A percentile compares a stretch with the other conserved stretches of the same genome.
These are phyloP conservation scores for Talaromyces trachyspermus DNA, from an alignment of 495 filamentous ascomycete species.

Conservation along the genomic window DNA sequence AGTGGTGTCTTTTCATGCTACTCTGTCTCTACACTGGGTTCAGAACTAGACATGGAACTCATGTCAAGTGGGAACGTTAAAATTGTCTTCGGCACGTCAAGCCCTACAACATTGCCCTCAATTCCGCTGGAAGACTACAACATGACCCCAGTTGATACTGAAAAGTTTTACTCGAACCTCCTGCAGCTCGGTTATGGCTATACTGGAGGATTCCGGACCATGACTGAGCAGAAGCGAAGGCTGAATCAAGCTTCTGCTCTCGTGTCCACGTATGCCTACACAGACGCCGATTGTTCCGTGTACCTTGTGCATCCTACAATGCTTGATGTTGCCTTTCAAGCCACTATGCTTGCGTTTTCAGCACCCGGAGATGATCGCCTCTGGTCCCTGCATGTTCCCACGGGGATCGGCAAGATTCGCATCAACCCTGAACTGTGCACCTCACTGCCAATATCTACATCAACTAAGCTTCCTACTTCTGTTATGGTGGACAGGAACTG, in stretches of 20 bases:
- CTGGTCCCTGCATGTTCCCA: slow-evolving; percentile 15
- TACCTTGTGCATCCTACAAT: slow-evolving; percentile 29
- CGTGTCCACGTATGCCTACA: slow-evolving; percentile 3
- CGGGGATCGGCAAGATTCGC: slow-evolving; percentile 38
- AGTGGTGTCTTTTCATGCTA: background rate
- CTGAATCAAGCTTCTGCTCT: slow-evolving; percentile 16
- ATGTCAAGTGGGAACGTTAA: background rate
- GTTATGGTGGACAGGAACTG: background rate
- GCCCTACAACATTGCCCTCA: background rate
- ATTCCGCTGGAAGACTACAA: background rate
- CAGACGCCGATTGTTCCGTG: background rate
- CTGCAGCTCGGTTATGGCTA: slow-evolving; percentile 25
- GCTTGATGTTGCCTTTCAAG: slow-evolving; percentile 38
- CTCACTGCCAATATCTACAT: background rate
- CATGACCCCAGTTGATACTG: slow-evolving; percentile 5
- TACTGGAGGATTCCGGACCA: slow-evolving; percentile 20
- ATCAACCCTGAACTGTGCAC: slow-evolving; percentile 37
- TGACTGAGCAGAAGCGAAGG: slow-evolving; percentile 18
- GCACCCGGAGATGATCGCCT: slow-evolving; percentile 28
- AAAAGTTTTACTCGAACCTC: slow-evolving; percentile 36
- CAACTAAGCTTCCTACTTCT: background rate
- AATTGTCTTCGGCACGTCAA: background rate
- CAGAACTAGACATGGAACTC: background rate
- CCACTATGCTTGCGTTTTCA: slow-evolving; percentile 30
- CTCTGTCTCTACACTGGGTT: background rate